These are phyloP conservation scores for Gastrolobium villosum DNA, from an alignment of 306 rosid species.

Conservation along the genomic window DNA sequence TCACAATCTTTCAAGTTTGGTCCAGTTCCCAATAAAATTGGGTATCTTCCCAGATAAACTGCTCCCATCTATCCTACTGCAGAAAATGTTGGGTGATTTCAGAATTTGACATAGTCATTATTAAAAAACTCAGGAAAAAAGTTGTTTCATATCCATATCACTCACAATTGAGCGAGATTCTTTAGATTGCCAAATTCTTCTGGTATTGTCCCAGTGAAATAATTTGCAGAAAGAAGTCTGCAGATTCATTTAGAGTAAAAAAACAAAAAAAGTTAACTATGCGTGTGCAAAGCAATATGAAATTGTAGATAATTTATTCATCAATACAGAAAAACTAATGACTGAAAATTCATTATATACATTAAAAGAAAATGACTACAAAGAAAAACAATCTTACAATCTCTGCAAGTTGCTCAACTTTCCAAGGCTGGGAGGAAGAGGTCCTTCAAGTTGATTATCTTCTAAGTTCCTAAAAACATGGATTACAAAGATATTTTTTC, in stretches of 20 bases:
- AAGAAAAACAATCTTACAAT: too few species aligned
- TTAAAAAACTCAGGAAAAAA: background rate
- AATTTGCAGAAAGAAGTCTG: conserved; percentile 70
- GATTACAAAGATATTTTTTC: too few species aligned
- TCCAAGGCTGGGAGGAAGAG: too few species aligned
- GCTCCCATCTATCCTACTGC: conserved; percentile 83
- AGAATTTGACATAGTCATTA: background rate
- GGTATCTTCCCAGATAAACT: conserved; percentile 70
- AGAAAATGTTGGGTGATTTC: conserved; percentile 36
- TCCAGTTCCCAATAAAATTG: conserved; percentile 78
- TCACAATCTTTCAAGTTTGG: conserved; percentile 60
- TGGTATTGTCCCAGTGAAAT: conserved; percentile 76
- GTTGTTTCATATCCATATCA: conserved; percentile 22
- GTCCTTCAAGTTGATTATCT: too few species aligned
- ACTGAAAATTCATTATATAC: too few species aligned
- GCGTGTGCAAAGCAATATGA: conserved; percentile 1
- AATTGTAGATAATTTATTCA: too few species aligned
- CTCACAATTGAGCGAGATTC: conserved; percentile 75
- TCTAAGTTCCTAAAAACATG: conserved; percentile 61
- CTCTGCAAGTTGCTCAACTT: too few species aligned
- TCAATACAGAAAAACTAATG: too few species aligned
- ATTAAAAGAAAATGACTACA: too few species aligned
- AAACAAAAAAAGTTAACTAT: background rate
- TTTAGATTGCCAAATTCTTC: conserved; percentile 60
- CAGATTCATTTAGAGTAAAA: conserved; percentile 3